These are phyloP conservation scores for Boletus tylopilopsis DNA, from an alignment of 768 basidiomycete genomes.

Conservation along the genomic window DNA sequence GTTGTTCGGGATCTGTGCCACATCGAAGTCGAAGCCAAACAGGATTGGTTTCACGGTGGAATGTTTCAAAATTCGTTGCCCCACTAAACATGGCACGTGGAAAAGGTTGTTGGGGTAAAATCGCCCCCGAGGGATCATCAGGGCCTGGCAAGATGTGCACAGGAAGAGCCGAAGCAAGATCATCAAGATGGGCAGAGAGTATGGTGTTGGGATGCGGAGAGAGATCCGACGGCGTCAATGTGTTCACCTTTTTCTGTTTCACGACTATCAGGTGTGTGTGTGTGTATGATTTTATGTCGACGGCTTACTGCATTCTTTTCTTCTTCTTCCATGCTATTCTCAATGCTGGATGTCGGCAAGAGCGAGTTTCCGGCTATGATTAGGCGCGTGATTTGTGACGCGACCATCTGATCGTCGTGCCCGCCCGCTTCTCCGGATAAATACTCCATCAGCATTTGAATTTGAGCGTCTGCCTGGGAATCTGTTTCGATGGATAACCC, in stretches of 20 bases:
- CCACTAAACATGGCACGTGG: conserved; percentile 88
- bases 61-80: conserved; percentile 51
- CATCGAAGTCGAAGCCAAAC: conserved; percentile 70
- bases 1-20: conserved; percentile 33
- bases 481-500: conserved; percentile 76
- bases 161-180: conserved; percentile 74
- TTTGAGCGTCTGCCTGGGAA: conserved; percentile 62
- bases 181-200: conserved; percentile 67
- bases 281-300: neutral
- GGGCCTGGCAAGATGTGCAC: conserved; percentile 88
- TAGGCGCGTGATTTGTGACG: conserved; percentile 75
- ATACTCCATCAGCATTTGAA: conserved; percentile 89
- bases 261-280: conserved; percentile 12
- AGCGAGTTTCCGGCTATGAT: conserved; percentile 91
- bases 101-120: conserved; percentile 91
- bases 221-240: conserved; percentile 50
- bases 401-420: conserved; percentile 55
- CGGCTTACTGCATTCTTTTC: conserved; percentile 57
- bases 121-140: conserved; percentile 81
- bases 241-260: conserved; percentile 61
- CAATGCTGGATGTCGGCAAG: conserved; percentile 39
- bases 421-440: conserved; percentile 82
- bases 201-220: conserved; percentile 70
- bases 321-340: conserved; percentile 35
- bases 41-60: conserved; percentile 86